Conservation (phyloP, 2,329 filamentous ascomycete genomes). For the Elsinoe necatrix region DNA sequence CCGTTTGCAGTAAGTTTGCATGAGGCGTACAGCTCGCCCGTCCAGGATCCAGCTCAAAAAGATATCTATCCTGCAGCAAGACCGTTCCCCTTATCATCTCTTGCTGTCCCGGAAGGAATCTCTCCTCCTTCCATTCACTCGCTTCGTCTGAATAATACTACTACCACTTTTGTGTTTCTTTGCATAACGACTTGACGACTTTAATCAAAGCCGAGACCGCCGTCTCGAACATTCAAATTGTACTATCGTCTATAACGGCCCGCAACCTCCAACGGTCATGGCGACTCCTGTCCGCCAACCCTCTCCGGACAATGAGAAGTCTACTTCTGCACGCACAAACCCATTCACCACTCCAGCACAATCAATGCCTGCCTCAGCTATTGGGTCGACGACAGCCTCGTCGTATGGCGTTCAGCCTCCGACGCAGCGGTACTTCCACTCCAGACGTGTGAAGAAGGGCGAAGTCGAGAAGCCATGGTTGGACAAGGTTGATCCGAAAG, state of each 20-base stretch:
- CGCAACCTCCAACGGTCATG: constrained; percentile 22
- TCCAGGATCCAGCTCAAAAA: background rate
- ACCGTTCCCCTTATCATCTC: constrained; percentile 5
- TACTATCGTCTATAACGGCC: constrained; percentile 15
- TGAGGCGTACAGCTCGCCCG: constrained; percentile 2
- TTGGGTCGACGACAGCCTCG: constrained; percentile 35
- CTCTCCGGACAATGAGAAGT: constrained; percentile 34
- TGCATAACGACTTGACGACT: constrained; percentile 14
- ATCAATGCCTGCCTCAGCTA: constrained; percentile 37
- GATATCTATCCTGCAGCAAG: background rate
- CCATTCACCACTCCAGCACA: constrained; percentile 35
- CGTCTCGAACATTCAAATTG: constrained; percentile 14
- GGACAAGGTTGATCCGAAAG: constrained; percentile 61
- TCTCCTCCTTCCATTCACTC: background rate
- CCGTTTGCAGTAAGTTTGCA: constrained; percentile 12
- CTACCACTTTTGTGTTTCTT: background rate
- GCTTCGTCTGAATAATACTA: background rate
- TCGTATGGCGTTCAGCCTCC: constrained; percentile 21
- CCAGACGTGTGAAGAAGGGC: constrained; percentile 61
- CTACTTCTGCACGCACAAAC: constrained; percentile 21
- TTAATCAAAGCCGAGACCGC: constrained; percentile 12
- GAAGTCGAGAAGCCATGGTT: constrained; percentile 71
- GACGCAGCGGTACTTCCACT: constrained; percentile 56
- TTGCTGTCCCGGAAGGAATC: background rate
- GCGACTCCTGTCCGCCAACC: constrained; percentile 31